Evolutionary conservation across 441 rosid species (phyloP).

Genomic region (California macrophylla): DNA sequence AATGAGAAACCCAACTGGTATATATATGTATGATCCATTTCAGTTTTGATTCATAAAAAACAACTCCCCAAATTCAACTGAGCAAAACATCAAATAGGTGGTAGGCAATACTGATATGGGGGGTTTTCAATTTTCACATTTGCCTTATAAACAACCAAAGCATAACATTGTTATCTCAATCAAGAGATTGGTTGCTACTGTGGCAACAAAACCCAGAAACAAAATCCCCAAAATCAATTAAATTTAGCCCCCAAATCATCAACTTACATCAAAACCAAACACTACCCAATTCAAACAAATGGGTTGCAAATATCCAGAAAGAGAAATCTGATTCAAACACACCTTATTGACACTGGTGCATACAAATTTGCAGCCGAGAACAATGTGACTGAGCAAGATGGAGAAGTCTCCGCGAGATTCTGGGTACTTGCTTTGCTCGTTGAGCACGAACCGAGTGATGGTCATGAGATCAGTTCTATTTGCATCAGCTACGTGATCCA

Average conservation of each 20-base stretch:
- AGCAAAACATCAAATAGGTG: not conserved
- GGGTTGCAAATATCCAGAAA: not conserved
- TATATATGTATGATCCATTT: not conserved
- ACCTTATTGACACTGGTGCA: constrained; percentile 94
- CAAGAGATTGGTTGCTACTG: not conserved
- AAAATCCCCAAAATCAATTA: not conserved
- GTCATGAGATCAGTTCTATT: constrained; percentile 93
- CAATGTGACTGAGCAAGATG: constrained; percentile 84
- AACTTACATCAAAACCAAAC: not conserved
- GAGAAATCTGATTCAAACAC: not conserved
- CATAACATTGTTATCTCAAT: not conserved
- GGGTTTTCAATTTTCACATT: not conserved
- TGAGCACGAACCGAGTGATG: constrained; percentile 72
- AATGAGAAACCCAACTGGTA: not conserved
- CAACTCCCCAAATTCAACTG: not conserved
- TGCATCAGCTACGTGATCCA: constrained; percentile 89
- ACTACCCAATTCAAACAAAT: not conserved
- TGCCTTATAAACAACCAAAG: not conserved
- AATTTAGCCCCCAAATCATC: not conserved
- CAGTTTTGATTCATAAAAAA: not conserved
- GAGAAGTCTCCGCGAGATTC: constrained; percentile 96
- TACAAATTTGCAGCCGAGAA: constrained; percentile 95
- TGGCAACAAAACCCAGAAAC: not conserved
- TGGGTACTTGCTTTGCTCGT: constrained; percentile 75
- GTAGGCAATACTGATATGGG: not conserved